Conservation (phyloP, 805 yeast genomes). For the Kodamaea fukazawae region DNA sequence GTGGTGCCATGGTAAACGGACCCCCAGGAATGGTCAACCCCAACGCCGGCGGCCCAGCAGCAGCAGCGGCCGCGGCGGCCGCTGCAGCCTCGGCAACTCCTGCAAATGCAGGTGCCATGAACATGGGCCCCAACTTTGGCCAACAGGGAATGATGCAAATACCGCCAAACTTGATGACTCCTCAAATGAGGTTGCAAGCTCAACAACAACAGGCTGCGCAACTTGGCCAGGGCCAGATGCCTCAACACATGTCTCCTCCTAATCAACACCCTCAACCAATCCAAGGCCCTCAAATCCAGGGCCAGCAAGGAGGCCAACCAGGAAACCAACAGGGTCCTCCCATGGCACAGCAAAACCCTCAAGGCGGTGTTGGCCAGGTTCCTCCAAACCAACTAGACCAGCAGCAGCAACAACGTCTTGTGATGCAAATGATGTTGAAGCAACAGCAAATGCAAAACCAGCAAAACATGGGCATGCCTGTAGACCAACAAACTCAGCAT, state of each 20-base stretch:
- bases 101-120: constrained; percentile 6
- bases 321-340: constrained; percentile 4
- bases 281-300: constrained; percentile 7
- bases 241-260: constrained; percentile 10
- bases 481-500: constrained; percentile 6
- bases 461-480: constrained; percentile 5
- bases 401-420: constrained; percentile 19
- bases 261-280: neutral
- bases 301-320: constrained; percentile 9
- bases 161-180: constrained; percentile 1
- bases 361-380: too few species aligned
- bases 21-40: constrained; percentile 5
- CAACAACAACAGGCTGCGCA: constrained; percentile 10
- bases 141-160: too few species aligned
- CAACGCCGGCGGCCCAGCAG: neutral
- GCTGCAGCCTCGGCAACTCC: constrained; percentile 6
- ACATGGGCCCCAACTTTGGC: neutral
- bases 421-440: constrained; percentile 22
- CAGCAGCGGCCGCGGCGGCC: constrained; percentile 2
- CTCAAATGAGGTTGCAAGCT: constrained; percentile 10
- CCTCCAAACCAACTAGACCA: constrained; percentile 13
- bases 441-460: constrained; percentile 14
- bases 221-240: constrained; percentile 12
- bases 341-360: constrained; percentile 11
- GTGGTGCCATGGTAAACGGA: neutral